A percentile compares a stretch with the other conserved stretches of the same genome.
These are phyloP conservation scores for Silene vulgaris DNA, from an alignment of 179 eudicot genomes.

Conservation along the genomic window DNA sequence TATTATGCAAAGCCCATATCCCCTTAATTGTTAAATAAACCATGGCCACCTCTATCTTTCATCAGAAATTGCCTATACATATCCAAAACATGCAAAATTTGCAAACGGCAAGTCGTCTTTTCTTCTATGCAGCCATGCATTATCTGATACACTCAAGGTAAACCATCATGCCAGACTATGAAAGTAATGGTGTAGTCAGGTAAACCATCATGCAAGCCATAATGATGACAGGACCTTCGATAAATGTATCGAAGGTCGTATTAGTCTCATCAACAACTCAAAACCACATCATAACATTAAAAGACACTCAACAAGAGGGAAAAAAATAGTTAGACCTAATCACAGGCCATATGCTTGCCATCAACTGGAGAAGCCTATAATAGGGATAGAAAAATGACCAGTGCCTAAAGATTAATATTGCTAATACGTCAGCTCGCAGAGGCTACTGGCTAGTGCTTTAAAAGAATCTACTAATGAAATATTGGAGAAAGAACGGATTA, in stretches of 20 bases:
- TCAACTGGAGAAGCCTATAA: not conserved
- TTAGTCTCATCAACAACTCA: not conserved
- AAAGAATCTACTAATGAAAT: conserved; percentile 3
- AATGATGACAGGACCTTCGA: not conserved
- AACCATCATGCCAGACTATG: not conserved
- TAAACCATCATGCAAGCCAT: conserved; percentile 1
- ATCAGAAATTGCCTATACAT: not conserved
- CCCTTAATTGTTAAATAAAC: not conserved
- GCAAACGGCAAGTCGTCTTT: not conserved
- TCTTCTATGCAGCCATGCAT: not conserved
- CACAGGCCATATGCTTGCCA: not conserved
- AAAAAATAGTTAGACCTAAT: not conserved
- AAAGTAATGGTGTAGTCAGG: not conserved
- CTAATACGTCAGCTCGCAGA: not conserved
- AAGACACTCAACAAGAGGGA: not conserved
- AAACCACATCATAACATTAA: not conserved
- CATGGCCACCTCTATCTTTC: not conserved
- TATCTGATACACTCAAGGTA: not conserved
- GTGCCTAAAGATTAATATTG: not conserved
- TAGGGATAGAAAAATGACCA: not conserved
- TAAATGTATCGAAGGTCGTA: not conserved
- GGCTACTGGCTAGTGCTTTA: no score
- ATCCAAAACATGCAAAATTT: not conserved
- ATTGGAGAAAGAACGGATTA: conserved; percentile 6
- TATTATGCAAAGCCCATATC: not conserved